Evolutionary conservation across 495 filamentous ascomycete genomes (phyloP).

Genomic region (Neurospora sp.): DNA sequence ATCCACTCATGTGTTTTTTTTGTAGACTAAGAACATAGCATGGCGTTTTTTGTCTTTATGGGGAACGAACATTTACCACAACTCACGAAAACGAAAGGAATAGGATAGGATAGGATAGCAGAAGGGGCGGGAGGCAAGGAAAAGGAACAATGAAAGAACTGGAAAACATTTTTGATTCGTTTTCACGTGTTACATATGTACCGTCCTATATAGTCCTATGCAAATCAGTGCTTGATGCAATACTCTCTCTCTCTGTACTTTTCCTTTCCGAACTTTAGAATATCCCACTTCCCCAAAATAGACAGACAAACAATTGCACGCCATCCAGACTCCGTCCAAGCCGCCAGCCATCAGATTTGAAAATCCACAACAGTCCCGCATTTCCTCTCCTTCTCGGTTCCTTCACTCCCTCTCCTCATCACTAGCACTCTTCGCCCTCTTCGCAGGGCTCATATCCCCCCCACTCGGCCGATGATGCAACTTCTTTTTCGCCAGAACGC

Average conservation of each 20-base stretch:
- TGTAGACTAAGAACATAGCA: not conserved
- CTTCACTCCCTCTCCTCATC: not conserved
- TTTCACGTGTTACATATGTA: not conserved
- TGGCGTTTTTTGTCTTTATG: not conserved
- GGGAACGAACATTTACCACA: not conserved
- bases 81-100: not conserved
- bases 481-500: conserved; percentile 13
- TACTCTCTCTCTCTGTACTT: not conserved
- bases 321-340: not conserved
- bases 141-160: not conserved
- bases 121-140: not conserved
- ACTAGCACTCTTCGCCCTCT: conserved; percentile 12
- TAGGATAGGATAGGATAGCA: not conserved
- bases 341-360: not conserved
- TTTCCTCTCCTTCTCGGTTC: not conserved
- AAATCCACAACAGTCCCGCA: not conserved
- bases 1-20: not conserved
- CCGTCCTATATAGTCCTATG: not conserved
- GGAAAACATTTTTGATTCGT: not conserved
- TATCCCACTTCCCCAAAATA: not conserved
- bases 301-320: not conserved
- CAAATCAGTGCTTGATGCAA: not conserved
- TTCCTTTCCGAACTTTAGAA: not conserved
- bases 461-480: conserved; percentile 21
- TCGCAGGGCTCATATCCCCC: conserved; percentile 25